These are phyloP conservation scores for Podaxis pistillaris DNA, from an alignment of 768 basidiomycete genomes.

Conservation along the genomic window DNA sequence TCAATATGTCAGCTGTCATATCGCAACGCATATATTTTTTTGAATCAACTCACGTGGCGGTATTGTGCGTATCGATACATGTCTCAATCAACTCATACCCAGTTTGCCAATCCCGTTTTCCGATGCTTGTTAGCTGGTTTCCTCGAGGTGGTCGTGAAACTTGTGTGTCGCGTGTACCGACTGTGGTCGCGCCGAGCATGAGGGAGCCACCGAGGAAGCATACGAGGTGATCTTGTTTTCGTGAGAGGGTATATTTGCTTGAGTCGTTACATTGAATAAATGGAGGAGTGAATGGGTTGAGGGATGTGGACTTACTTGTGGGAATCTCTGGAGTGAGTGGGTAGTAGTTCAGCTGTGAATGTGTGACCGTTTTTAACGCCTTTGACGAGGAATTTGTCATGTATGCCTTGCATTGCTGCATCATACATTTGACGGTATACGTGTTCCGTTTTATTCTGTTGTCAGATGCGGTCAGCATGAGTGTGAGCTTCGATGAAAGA, in stretches of 20 bases:
- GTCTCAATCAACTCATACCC: conserved; percentile 84
- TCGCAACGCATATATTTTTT: neutral
- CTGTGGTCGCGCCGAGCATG: conserved; percentile 80
- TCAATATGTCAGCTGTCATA: conserved; percentile 20
- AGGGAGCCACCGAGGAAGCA: conserved; percentile 94
- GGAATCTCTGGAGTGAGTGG: conserved; percentile 33
- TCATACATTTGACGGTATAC: conserved; percentile 91
- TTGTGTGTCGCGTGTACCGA: conserved; percentile 44
- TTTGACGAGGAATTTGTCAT: conserved; percentile 65
- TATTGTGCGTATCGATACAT: conserved; percentile 83
- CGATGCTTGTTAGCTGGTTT: conserved; percentile 55
- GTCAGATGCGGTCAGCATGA: neutral
- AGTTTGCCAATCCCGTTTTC: conserved; percentile 78
- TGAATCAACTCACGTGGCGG: conserved; percentile 63
- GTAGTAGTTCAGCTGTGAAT: conserved; percentile 82
- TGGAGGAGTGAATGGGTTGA: neutral
- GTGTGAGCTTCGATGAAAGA: neutral
- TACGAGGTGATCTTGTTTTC: conserved; percentile 95
- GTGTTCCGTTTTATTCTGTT: conserved; percentile 68
- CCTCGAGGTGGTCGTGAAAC: conserved; percentile 68
- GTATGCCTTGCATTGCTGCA: conserved; percentile 78
- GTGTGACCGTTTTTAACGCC: conserved; percentile 57
- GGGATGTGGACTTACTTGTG: conserved; percentile 24
- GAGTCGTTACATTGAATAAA: neutral
- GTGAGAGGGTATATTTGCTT: conserved; percentile 68